Conservation (phyloP, 2,329 filamentous ascomycete genomes). For the Plectosphaerella cucumerina region DNA sequence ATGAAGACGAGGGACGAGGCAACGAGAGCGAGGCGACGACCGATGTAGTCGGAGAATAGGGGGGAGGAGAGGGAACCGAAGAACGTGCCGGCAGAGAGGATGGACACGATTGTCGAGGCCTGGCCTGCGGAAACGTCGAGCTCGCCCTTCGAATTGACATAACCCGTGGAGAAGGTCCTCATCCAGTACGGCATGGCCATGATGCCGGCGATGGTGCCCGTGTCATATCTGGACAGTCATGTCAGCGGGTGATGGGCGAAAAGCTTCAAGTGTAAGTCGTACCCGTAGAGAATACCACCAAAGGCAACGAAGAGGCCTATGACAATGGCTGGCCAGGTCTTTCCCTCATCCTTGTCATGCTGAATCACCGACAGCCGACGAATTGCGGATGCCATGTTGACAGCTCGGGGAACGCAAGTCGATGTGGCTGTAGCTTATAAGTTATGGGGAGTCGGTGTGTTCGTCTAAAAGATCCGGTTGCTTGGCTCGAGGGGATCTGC, state of each 20-base stretch:
- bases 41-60: slow-evolving; percentile 60
- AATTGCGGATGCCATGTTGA: neutral
- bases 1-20: slow-evolving; percentile 59
- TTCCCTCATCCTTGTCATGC: slow-evolving; percentile 30
- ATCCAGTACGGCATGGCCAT: slow-evolving; percentile 53
- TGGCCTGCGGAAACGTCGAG: slow-evolving; percentile 47
- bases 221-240: slow-evolving; percentile 39
- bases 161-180: slow-evolving; percentile 49
- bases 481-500: too few relatives aligned
- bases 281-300: slow-evolving; percentile 54
- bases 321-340: slow-evolving; percentile 56
- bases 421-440: neutral
- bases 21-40: slow-evolving; percentile 62
- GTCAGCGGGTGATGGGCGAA: slow-evolving; percentile 16
- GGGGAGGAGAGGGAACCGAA: slow-evolving; percentile 64
- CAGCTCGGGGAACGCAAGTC: neutral
- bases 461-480: too few relatives aligned
- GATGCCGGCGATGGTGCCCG: slow-evolving; percentile 55
- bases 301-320: slow-evolving; percentile 60
- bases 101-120: slow-evolving; percentile 65
- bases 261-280: neutral
- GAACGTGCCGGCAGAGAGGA: slow-evolving; percentile 73
- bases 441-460: too few relatives aligned
- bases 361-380: slow-evolving; percentile 1
- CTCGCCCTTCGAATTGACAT: slow-evolving; percentile 34